Conservation (phyloP, 2,329 filamentous ascomycete species). For the Microdochium trichocladiopsis region DNA sequence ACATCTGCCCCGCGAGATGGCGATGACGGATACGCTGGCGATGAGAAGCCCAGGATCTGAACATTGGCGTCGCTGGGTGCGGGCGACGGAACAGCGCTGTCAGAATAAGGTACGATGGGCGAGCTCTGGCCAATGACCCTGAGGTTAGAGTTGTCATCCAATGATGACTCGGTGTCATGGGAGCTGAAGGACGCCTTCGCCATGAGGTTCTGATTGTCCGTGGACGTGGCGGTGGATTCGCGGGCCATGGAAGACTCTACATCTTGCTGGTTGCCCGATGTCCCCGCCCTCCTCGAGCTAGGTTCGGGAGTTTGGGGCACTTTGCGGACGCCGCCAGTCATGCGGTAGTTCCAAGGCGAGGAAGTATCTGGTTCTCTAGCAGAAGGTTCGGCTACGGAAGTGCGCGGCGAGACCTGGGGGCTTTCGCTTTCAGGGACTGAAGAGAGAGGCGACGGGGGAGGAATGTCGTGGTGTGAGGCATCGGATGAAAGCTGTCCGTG, state of each 20-base stretch:
- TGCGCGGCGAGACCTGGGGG: constrained; percentile 25
- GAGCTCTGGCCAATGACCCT: constrained; percentile 44
- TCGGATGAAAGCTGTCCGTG: constrained; percentile 41
- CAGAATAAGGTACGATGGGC: constrained; percentile 27
- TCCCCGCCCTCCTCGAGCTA: constrained; percentile 28
- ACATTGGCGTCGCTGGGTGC: constrained; percentile 41
- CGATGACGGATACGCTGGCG: constrained; percentile 29
- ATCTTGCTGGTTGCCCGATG: constrained; percentile 21
- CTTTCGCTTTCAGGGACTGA: constrained; percentile 36
- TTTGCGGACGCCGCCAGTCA: constrained; percentile 48
- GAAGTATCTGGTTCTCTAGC: constrained; percentile 23
- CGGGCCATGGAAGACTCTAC: constrained; percentile 21
- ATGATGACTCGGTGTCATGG: constrained; percentile 33
- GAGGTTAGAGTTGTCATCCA: constrained; percentile 43
- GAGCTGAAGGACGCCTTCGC: constrained; percentile 31
- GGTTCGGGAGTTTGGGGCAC: constrained; percentile 36
- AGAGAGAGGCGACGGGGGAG: constrained; percentile 40
- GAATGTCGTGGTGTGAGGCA: constrained; percentile 37
- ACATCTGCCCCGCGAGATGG: constrained; percentile 26
- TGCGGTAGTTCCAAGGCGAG: constrained; percentile 45
- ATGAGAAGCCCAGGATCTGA: constrained; percentile 42
- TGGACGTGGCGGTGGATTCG: constrained; percentile 13
- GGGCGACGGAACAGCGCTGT: constrained; percentile 30
- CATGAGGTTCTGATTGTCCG: constrained; percentile 12
- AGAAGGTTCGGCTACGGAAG: constrained; percentile 21